phyloP scores from a whole-genome alignment of 805 yeast genomes.

The Cyberlindnera maclurae region DNA sequence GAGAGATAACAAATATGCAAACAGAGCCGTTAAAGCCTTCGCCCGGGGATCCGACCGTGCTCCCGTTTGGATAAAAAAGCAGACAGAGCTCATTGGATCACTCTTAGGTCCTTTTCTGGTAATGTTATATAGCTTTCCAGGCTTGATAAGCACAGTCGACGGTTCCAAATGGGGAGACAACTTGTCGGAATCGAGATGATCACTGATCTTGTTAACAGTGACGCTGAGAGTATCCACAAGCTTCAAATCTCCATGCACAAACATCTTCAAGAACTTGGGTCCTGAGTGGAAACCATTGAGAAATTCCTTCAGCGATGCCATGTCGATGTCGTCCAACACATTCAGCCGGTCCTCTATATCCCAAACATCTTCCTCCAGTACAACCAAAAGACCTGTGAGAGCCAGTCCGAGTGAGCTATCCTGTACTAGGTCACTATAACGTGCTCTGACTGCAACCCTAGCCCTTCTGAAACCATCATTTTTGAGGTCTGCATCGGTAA shows the following conservation, averaged over 20 bases:
- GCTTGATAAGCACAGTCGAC: conserved; percentile 32
- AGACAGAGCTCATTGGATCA: conserved; percentile 48
- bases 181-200: conserved; percentile 17
- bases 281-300: conserved; percentile 22
- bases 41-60: conserved; percentile 28
- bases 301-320: conserved; percentile 28
- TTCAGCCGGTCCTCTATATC: conserved; percentile 46
- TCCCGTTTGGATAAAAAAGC: conserved; percentile 54
- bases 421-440: conserved; percentile 37
- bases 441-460: conserved; percentile 39
- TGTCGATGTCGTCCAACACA: conserved; percentile 44
- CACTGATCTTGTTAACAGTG: conserved; percentile 22
- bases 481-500: conserved; percentile 7
- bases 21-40: conserved; percentile 37
- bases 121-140: conserved; percentile 30
- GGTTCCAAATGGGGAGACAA: conserved; percentile 19
- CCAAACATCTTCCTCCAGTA: conserved; percentile 53
- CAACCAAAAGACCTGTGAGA: conserved; percentile 40
- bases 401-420: conserved; percentile 42
- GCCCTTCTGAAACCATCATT: conserved; percentile 38
- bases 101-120: conserved; percentile 29
- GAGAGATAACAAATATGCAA: conserved; percentile 39
- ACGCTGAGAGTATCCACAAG: conserved; percentile 19
- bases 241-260: conserved; percentile 45
- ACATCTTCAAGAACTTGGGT: conserved; percentile 31